Evolutionary conservation across 2,329 filamentous ascomycete genomes (phyloP), one percentile per base, ranked within the genome.

Genomic region (Neocucurbitaria cava): DNA sequence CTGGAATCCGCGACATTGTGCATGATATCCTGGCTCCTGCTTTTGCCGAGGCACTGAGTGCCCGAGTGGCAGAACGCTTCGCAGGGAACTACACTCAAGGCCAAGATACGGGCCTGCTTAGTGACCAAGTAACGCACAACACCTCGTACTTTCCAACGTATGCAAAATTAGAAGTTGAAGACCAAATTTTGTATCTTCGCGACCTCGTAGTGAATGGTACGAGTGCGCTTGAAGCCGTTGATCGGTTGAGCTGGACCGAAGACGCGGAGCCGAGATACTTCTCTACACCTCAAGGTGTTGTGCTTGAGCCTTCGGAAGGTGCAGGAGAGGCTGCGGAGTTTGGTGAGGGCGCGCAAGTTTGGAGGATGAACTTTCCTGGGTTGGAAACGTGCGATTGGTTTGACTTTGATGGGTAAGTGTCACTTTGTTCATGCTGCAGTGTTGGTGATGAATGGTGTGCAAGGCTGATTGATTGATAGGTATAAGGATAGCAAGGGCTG

Each of bases 401-500:
- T 49, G 70, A 73, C 41, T 72, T 69, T 33, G 70, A 72, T 49
- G 70, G 70, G 59, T 68, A 30, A 56, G 58, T 58, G 5, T 9
- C 2, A 31, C 10, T 39, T 18, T 21, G 5, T 11, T 44, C 21
- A 21, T 21, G n/a, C 17, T 11, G 6, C 9, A n/a, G 5, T 31
- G 20, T 21, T 18, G n/a, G 13, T 38, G 35, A 18, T 31, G 30
- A 38, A 18, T 6, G 11, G 7, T 13, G 23, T 18, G 23, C 18
- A 20, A 35, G 10, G 20, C 36, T n/a, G 7, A 30, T 24, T 0
- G 17, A 15, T 15, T 44, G 28, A 42, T 33, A 66, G 65, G 8
- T 71, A 71, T 44, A 65, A 68, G n/a, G 69, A 72, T 43, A 60
- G 57, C 15, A 69, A 64, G 26, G 70, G 67, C 2, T 73, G 70